A percentile compares a stretch with the other conserved stretches of the same genome.
These are phyloP conservation scores for Zymoseptoria passerinii DNA, from an alignment of 2,329 filamentous ascomycete genomes.

Conservation along the genomic window DNA sequence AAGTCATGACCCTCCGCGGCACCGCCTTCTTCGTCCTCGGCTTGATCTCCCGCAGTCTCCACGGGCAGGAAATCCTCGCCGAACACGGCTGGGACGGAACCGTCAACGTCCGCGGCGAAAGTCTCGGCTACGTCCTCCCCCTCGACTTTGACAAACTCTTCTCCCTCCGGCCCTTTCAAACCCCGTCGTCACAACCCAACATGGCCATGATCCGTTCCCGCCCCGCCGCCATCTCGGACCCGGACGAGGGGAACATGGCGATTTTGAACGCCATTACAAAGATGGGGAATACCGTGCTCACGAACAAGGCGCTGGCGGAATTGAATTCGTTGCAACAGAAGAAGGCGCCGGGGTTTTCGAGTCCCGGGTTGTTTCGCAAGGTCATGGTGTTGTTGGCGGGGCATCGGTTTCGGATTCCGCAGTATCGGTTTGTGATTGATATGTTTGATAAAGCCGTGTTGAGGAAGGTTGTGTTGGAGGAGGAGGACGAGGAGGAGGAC, in stretches of 20 bases:
- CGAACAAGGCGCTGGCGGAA: conserved; percentile 77
- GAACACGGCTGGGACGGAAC: conserved; percentile 92
- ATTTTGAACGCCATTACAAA: conserved; percentile 81
- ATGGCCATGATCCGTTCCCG: conserved; percentile 11
- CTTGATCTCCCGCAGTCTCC: conserved; percentile 80
- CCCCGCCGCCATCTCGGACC: conserved; percentile 17
- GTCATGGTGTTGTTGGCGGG: conserved; percentile 77
- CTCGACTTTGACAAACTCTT: conserved; percentile 70
- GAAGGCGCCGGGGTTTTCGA: conserved; percentile 66
- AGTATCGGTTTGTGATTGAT: conserved; percentile 84
- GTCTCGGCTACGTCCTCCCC: conserved; percentile 81
- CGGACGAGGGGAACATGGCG: conserved; percentile 57
- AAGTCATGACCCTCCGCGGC: conserved; percentile 85
- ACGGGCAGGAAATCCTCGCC: conserved; percentile 83
- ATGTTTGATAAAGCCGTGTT: conserved; percentile 88
- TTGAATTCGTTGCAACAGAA: conserved; percentile 52
- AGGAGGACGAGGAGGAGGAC: conserved; percentile 45
- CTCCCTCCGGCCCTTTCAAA: conserved; percentile 42
- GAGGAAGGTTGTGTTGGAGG: conserved; percentile 72
- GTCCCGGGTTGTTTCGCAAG: conserved; percentile 71
- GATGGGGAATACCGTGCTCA: conserved; percentile 85
- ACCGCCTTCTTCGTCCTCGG: conserved; percentile 96
- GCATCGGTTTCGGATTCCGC: conserved; percentile 80
- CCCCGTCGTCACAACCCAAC: conserved; percentile 3
- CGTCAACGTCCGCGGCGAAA: conserved; percentile 71